Evolutionary conservation across 1,139 yeast species (phyloP).

Genomic region (Wickerhamiella infanticola): DNA sequence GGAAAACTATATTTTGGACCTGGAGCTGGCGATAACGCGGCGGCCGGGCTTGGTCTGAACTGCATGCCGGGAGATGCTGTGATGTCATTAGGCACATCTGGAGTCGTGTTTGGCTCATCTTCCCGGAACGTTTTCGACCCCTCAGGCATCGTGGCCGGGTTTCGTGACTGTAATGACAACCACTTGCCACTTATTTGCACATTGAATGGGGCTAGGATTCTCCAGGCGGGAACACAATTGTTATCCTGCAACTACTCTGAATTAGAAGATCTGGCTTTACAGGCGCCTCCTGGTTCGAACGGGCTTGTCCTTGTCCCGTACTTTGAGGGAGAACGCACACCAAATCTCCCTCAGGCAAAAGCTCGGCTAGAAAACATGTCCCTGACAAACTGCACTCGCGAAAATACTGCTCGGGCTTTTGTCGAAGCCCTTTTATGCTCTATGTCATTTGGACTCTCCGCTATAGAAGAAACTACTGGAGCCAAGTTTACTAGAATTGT

Average conservation of each 20-base stretch:
- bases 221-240: conserved; percentile 8
- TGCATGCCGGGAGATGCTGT: conserved; percentile 12
- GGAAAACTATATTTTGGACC: conserved; percentile 14
- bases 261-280: conserved; percentile 9
- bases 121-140: conserved; percentile 11
- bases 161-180: conserved; percentile 12
- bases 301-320: conserved; percentile 15
- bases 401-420: conserved; percentile 13
- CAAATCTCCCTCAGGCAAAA: conserved; percentile 14
- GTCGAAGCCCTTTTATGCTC: conserved; percentile 14
- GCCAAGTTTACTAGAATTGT: conserved; percentile 7
- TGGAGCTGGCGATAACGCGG: conserved; percentile 17
- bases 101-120: conserved; percentile 13
- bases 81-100: conserved; percentile 15
- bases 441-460: conserved; percentile 13
- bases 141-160: conserved; percentile 15
- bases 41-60: conserved; percentile 15
- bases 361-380: conserved; percentile 14
- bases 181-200: conserved; percentile 15
- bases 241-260: conserved; percentile 7
- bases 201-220: conserved; percentile 14
- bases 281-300: conserved; percentile 11
- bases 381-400: conserved; percentile 8
- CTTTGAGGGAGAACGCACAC: conserved; percentile 17
- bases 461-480: conserved; percentile 4